These are phyloP conservation scores for Striga asiatica DNA, from an alignment of 257 asterid species.

Conservation along the genomic window DNA sequence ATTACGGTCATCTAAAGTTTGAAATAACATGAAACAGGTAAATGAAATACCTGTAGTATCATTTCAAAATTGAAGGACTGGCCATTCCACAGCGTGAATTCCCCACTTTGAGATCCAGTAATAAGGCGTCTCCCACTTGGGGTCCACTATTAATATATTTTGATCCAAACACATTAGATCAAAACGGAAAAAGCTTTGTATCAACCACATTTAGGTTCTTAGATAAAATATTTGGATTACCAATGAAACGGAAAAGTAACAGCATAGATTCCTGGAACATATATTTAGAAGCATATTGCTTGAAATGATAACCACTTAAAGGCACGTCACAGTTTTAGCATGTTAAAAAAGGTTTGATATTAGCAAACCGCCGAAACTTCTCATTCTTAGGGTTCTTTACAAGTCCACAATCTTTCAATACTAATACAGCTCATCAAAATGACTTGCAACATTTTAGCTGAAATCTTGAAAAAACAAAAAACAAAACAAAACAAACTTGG, in stretches of 20 bases:
- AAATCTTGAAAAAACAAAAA: constrained; percentile 2
- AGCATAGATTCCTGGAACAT: background rate
- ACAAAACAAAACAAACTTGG: constrained; percentile 6
- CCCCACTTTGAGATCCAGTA: constrained; percentile 98
- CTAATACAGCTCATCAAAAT: background rate
- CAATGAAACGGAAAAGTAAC: background rate
- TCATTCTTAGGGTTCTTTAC: background rate
- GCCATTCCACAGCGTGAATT: constrained; percentile 98
- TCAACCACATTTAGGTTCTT: background rate
- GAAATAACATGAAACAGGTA: constrained; percentile 13
- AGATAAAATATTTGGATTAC: background rate
- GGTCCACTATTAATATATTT: constrained; percentile 68
- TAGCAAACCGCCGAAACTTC: constrained; percentile 3
- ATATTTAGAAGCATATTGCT: background rate
- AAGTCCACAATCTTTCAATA: background rate
- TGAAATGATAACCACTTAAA: constrained; percentile 3
- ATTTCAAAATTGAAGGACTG: constrained; percentile 96
- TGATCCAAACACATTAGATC: constrained; percentile 18
- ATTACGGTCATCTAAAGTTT: background rate
- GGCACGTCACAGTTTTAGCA: background rate
- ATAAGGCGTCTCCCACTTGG: constrained; percentile 99
- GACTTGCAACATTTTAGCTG: background rate
- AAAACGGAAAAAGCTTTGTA: constrained; percentile 3
- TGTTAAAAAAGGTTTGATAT: constrained; percentile 3
- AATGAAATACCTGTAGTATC: constrained; percentile 75